phyloP scores from a whole-genome alignment of 768 basidiomycete genomes.

The Hemileccinum impolitum region DNA sequence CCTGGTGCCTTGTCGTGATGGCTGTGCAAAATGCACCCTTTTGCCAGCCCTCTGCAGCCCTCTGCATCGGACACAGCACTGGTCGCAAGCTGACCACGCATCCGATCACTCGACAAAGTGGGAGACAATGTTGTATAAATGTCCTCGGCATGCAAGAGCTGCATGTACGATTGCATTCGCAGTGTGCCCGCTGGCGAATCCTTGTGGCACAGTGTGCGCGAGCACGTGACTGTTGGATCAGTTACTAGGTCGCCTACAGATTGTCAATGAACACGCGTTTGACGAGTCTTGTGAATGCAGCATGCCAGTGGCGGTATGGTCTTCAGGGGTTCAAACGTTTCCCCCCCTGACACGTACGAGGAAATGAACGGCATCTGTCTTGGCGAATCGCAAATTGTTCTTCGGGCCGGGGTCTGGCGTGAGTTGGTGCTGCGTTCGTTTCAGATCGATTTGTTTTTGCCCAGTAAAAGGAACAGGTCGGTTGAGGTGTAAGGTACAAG shows the following conservation, averaged over 20 bases:
- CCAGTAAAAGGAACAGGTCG: background rate
- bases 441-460: background rate
- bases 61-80: constrained; percentile 1
- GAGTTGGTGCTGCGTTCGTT: background rate
- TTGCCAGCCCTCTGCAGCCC: constrained; percentile 5
- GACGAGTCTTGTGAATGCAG: constrained; percentile 20
- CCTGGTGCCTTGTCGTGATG: constrained; percentile 21
- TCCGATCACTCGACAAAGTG: constrained; percentile 1
- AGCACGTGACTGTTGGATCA: background rate
- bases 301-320: constrained; percentile 15
- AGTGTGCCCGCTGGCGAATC: constrained; percentile 1
- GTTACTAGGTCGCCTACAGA: constrained; percentile 2
- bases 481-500: background rate
- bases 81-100: constrained; percentile 14
- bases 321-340: constrained; percentile 16
- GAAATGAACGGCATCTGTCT: constrained; percentile 27
- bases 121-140: background rate
- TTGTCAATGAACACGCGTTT: constrained; percentile 17
- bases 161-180: background rate
- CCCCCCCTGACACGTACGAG: constrained; percentile 9
- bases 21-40: constrained; percentile 16
- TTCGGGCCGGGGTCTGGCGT: constrained; percentile 10
- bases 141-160: background rate
- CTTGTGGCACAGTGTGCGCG: background rate
- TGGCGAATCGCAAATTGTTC: constrained; percentile 17